Evolutionary conservation across 2,329 filamentous ascomycete species (phyloP), one percentile per base, ranked within the genome.

Genomic region (Xylariaceae sp.): DNA sequence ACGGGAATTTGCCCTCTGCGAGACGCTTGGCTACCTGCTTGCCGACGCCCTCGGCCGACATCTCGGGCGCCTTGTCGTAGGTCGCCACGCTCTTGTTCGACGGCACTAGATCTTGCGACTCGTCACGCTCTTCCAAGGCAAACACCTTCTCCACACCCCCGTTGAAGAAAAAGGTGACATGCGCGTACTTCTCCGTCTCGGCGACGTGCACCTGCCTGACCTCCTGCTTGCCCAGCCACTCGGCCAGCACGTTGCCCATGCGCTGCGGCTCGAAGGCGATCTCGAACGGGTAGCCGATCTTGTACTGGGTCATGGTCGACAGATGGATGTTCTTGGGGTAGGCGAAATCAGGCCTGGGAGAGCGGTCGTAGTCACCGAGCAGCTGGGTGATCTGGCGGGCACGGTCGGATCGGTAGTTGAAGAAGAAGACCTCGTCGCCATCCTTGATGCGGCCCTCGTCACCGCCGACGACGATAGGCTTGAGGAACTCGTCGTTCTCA

Each of bases 121-220:
- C 87, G 65, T 99, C 94, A 58, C 94, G 89, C 55, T 86, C 84
- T 75, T 99, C 94, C 42, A 90, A 86, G 47, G 87, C 84, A 74
- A 96, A 99, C 56, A 89, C 88, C 77, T 96, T 95, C 77, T 99
- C 94, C 46, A 96, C 89, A 66, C 94, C 94, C 50, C 94, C 94
- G 75, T 99, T 99, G 85, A 97, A 97, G 82, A 97, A 97, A 82
- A 97, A 97, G 49, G 94, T 97, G 57, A 99, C 94, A 75, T 99
- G 94, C 33, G 94, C 94, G 71, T 99, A 99, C 78, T 99, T 99
- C 73, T 99, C 94, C 2, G 94, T 99, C 81, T 99, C 94, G 49
- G 94, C 94, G 60, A 97, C 82, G 76, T 99, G 94, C 60, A 92
- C 94, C 75, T 99, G 94, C 76, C 91, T 86, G 55, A 95, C 78